A percentile compares a stretch with the other conserved stretches of the same genome.
Evolutionary conservation across 495 filamentous ascomycete species (phyloP).

Genomic region (Xylaria telfairii): DNA sequence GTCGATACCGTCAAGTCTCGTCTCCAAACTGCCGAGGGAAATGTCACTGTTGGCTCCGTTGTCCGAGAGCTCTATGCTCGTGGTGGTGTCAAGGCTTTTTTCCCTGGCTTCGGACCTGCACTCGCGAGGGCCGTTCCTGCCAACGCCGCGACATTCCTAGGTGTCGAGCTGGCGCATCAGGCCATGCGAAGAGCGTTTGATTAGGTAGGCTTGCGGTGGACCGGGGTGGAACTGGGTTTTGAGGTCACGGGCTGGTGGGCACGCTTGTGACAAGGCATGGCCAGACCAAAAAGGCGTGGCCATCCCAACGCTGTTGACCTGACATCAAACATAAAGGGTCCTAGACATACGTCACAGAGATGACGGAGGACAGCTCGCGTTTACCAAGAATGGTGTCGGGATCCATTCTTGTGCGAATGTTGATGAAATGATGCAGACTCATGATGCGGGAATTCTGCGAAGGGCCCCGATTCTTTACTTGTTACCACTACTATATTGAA

Average conservation of each 20-base stretch:
- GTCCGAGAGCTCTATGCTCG: constrained; percentile 76
- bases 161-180: constrained; percentile 82
- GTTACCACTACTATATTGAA: background rate
- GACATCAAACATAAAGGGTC: background rate
- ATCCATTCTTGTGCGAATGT: background rate
- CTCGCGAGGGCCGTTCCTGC: constrained; percentile 92
- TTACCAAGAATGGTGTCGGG: background rate
- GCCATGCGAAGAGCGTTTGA: constrained; percentile 77
- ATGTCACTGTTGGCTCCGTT: constrained; percentile 80
- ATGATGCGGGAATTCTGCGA: background rate
- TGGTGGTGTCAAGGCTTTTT: constrained; percentile 92
- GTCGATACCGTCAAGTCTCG: constrained; percentile 95
- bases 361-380: too few species aligned
- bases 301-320: background rate
- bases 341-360: too few species aligned
- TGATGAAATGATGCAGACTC: background rate
- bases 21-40: constrained; percentile 89
- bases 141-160: constrained; percentile 77
- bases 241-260: too few species aligned
- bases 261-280: too few species aligned
- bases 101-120: constrained; percentile 94
- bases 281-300: background rate
- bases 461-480: background rate
- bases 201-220: too few species aligned
- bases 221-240: too few species aligned